Percentiles rank a stretch among this genome's conserved stretches.
phyloP scores from a whole-genome alignment of 2,329 filamentous ascomycete genomes.

The Botryotinia globosa region DNA sequence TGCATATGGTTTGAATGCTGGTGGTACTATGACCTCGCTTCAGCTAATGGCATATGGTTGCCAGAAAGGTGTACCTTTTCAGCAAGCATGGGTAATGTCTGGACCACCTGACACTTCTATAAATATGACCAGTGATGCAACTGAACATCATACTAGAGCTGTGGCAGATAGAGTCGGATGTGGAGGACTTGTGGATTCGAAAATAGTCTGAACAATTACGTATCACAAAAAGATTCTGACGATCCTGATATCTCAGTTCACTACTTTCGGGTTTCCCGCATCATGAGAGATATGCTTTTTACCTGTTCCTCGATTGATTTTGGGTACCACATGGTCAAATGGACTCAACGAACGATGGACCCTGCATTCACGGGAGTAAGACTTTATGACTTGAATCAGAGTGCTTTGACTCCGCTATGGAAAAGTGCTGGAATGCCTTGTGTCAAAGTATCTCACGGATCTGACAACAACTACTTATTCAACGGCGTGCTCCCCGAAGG shows the following conservation, averaged over 20 bases:
- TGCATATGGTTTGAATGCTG: conserved; percentile 1
- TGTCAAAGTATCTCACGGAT: conserved; percentile 18
- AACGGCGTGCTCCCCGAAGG: conserved; percentile 22
- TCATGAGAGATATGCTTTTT: conserved; percentile 2
- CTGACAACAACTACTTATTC: conserved; percentile 23
- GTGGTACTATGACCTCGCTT: background rate
- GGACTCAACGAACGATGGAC: background rate
- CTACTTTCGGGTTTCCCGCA: conserved; percentile 8
- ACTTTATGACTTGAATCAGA: conserved; percentile 13
- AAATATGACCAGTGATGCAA: conserved; percentile 12
- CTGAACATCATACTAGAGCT: background rate
- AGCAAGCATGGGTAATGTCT: conserved; percentile 15
- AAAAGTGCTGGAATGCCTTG: conserved; percentile 19
- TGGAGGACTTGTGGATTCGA: background rate
- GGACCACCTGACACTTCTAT: background rate
- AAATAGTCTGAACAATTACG: background rate
- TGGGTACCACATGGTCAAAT: conserved; percentile 12
- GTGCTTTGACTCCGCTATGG: conserved; percentile 12
- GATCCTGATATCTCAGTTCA: conserved; percentile 11
- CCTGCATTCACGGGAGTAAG: background rate
- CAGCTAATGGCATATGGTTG: conserved; percentile 10
- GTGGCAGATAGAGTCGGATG: background rate
- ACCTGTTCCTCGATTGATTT: conserved; percentile 15
- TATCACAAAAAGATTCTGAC: background rate
- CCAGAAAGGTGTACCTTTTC: background rate